These are phyloP conservation scores for Nitzschia sp. DNA, from an alignment of 108 stramenopile species.

Conservation along the genomic window DNA sequence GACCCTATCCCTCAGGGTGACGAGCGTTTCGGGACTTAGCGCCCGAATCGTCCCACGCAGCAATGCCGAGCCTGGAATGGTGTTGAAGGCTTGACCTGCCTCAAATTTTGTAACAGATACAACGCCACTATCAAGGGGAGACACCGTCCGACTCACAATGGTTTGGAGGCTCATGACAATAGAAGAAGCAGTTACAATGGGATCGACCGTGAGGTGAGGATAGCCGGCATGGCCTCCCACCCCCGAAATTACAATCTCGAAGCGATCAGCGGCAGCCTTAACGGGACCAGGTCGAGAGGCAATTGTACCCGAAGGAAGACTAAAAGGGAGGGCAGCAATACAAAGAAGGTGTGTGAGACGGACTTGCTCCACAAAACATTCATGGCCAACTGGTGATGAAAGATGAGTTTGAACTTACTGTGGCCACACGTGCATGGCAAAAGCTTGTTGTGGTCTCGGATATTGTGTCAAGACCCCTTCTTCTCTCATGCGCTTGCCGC, in stretches of 20 bases:
- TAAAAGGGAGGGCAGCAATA: constrained; percentile 4
- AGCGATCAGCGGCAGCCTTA: constrained; percentile 80
- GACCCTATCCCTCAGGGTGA: constrained; percentile 55
- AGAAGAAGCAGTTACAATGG: constrained; percentile 80
- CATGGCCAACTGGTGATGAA: too few relatives aligned
- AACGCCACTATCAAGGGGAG: constrained; percentile 82
- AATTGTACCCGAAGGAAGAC: constrained; percentile 64
- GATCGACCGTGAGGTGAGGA: constrained; percentile 84
- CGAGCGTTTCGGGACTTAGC: constrained; percentile 67
- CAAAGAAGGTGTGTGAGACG: neutral
- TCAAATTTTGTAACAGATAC: constrained; percentile 65
- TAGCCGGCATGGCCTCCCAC: constrained; percentile 94
- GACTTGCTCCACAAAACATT: too few relatives aligned
- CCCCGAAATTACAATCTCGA: constrained; percentile 78
- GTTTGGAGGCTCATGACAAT: constrained; percentile 88
- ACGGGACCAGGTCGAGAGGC: constrained; percentile 82
- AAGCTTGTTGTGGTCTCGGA: constrained; percentile 69
- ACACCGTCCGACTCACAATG: constrained; percentile 66
- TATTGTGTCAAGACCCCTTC: constrained; percentile 71
- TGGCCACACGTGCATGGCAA: constrained; percentile 88
- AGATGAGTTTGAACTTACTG: too few relatives aligned
- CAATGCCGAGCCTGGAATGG: constrained; percentile 67
- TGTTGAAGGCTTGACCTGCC: constrained; percentile 78
- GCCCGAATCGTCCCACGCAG: constrained; percentile 87
- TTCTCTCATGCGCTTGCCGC: constrained; percentile 86